These are phyloP conservation scores for Dalbergia cultrata DNA, from an alignment of 306 rosid species.

Conservation along the genomic window DNA sequence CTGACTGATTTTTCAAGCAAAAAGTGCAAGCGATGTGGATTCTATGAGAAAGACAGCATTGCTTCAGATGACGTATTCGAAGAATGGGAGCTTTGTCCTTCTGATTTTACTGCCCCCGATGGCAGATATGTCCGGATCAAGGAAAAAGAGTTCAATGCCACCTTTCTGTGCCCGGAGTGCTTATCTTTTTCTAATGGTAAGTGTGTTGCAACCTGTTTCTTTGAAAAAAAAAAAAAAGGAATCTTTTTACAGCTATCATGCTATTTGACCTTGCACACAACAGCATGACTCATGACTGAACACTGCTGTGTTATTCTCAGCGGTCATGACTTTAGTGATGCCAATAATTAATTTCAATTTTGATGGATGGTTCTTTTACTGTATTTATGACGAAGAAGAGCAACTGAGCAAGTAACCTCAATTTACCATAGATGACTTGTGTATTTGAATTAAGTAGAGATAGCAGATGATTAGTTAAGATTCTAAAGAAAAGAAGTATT, in stretches of 20 bases:
- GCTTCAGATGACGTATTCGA: constrained; percentile 73
- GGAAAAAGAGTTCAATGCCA: constrained; percentile 77
- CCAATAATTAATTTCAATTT: background rate
- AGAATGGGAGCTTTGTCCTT: constrained; percentile 96
- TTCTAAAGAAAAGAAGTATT: background rate
- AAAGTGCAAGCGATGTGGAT: constrained; percentile 95
- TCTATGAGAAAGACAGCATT: constrained; percentile 78
- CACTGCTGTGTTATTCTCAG: background rate
- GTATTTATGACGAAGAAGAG: constrained; percentile 13
- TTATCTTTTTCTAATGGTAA: constrained; percentile 59
- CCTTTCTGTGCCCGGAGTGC: constrained; percentile 72
- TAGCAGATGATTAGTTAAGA: constrained; percentile 20
- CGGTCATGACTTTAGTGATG: background rate
- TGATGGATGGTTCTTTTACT: constrained; percentile 4
- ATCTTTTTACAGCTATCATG: constrained; percentile 8
- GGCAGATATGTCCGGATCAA: constrained; percentile 66
- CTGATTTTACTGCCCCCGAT: constrained; percentile 66
- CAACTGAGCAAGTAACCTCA: constrained; percentile 1
- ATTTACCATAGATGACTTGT: background rate
- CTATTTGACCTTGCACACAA: constrained; percentile 30
- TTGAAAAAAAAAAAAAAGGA: no score
- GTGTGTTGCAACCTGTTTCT: constrained; percentile 44
- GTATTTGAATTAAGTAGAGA: constrained; percentile 5
- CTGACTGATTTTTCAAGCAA: constrained; percentile 63
- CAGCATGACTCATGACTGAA: background rate